A percentile compares a stretch with the other conserved stretches of the same genome.
phyloP scores from a whole-genome alignment of 495 filamentous ascomycete species.

The Penicillium atrosanguineum region DNA sequence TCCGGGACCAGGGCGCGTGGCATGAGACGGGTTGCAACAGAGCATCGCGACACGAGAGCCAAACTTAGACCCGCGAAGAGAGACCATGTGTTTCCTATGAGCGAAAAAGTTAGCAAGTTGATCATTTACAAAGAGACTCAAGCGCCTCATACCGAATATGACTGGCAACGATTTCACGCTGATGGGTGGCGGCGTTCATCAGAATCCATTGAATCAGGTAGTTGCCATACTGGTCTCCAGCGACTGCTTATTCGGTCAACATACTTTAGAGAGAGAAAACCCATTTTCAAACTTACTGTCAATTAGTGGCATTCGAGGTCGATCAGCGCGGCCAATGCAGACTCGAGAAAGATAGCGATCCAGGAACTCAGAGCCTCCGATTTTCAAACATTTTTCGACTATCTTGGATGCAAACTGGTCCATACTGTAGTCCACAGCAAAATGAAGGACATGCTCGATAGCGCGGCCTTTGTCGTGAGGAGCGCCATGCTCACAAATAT shows the following conservation, averaged over 20 bases:
- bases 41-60: slow-evolving; percentile 98
- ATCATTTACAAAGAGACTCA: background rate
- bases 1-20: slow-evolving; percentile 81
- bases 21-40: slow-evolving; percentile 87
- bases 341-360: slow-evolving; percentile 90
- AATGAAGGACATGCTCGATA: slow-evolving; percentile 89
- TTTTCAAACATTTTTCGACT: slow-evolving; percentile 98
- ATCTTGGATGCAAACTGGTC: slow-evolving; percentile 99
- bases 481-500: slow-evolving; percentile 95
- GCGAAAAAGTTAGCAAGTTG: slow-evolving; percentile 2
- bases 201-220: slow-evolving; percentile 97
- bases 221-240: slow-evolving; percentile 97
- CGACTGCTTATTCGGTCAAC: slow-evolving; percentile 56
- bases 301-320: slow-evolving; percentile 94
- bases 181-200: slow-evolving; percentile 77
- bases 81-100: slow-evolving; percentile 93
- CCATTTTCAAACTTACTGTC: slow-evolving; percentile 61
- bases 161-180: slow-evolving; percentile 86
- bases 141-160: slow-evolving; percentile 67
- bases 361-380: slow-evolving; percentile 87
- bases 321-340: slow-evolving; percentile 84
- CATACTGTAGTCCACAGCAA: slow-evolving; percentile 95
- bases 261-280: background rate
- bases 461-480: slow-evolving; percentile 89
- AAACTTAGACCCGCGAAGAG: slow-evolving; percentile 96